Percentiles rank a stretch among this genome's conserved stretches.
Conservation (phyloP, 2,329 filamentous ascomycete species). For the Basipetospora chlamydospora region DNA sequence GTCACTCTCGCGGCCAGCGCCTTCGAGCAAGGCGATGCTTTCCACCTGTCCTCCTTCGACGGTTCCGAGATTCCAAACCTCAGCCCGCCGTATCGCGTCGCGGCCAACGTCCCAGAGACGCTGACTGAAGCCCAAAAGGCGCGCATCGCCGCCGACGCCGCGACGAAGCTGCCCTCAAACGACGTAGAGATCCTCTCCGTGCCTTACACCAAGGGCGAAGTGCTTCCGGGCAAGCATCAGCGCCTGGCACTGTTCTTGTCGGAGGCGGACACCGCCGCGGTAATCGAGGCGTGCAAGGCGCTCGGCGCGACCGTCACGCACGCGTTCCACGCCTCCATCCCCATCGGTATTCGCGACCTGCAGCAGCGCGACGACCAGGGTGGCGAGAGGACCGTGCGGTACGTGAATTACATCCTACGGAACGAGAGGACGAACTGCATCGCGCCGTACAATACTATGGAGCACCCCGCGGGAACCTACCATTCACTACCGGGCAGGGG, state of each 20-base stretch:
- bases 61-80: slow-evolving; percentile 12
- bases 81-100: slow-evolving; percentile 15
- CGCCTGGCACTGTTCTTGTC: slow-evolving; percentile 12
- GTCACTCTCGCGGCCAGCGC: slow-evolving; percentile 12
- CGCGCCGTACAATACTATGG: slow-evolving; percentile 11
- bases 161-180: slow-evolving; percentile 1
- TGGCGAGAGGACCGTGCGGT: slow-evolving; percentile 9
- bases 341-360: slow-evolving; percentile 15
- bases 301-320: slow-evolving; percentile 15
- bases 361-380: slow-evolving; percentile 7
- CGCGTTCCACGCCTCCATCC: slow-evolving; percentile 18
- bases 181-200: slow-evolving; percentile 7
- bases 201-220: slow-evolving; percentile 10
- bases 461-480: slow-evolving; percentile 16
- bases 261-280: slow-evolving; percentile 7
- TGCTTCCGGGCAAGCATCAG: slow-evolving; percentile 12
- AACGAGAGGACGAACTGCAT: slow-evolving; percentile 16
- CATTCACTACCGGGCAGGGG: slow-evolving; percentile 16
- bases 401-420: slow-evolving; percentile 18
- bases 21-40: slow-evolving; percentile 8
- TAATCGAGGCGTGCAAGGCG: slow-evolving; percentile 11
- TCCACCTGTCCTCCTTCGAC: slow-evolving; percentile 9
- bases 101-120: slow-evolving; percentile 10
- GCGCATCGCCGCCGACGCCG: slow-evolving; percentile 7
- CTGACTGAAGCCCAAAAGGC: slow-evolving; percentile 8